A percentile compares a stretch with the other conserved stretches of the same genome.
Conservation (phyloP, 306 rosid genomes). For the Crotalaria pallida region DNA sequence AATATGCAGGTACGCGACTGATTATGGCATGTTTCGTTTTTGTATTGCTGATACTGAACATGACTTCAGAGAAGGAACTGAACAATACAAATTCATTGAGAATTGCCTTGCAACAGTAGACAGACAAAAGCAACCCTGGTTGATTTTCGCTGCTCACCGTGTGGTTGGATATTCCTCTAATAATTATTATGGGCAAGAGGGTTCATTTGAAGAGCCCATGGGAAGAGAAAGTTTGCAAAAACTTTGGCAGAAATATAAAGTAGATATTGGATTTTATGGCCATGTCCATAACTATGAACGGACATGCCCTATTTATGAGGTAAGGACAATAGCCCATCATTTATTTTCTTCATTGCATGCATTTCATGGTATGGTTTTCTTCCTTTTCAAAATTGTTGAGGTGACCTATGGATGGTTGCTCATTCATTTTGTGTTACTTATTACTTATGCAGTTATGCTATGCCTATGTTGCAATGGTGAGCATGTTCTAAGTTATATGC, state of each 20-base stretch:
- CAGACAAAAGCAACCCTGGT: conserved; percentile 87
- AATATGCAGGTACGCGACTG: conserved; percentile 60
- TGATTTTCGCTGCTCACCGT: conserved; percentile 85
- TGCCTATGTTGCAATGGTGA: background rate
- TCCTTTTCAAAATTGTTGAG: background rate
- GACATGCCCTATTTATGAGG: conserved; percentile 88
- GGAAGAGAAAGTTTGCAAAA: conserved; percentile 87
- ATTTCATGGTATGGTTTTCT: background rate
- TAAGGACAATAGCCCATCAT: conserved; percentile 16
- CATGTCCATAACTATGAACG: conserved; percentile 93
- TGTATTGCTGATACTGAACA: conserved; percentile 85
- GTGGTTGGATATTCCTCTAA: conserved; percentile 86
- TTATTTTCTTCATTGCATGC: conserved; percentile 11
- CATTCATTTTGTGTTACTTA: background rate
- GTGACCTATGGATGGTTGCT: too few species aligned
- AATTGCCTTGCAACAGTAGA: conserved; percentile 85
- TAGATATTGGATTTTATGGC: conserved; percentile 82
- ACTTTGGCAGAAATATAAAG: conserved; percentile 90
- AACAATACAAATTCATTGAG: conserved; percentile 85
- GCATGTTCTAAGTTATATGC: background rate
- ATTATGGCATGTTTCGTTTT: conserved; percentile 89
- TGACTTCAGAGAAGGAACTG: conserved; percentile 91
- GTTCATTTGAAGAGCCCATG: conserved; percentile 86
- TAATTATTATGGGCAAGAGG: conserved; percentile 48
- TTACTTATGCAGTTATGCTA: too few species aligned